Percentiles rank a stretch among this genome's conserved stretches.
Conservation (phyloP, 768 basidiomycete genomes). For the Termitomyces sp. region DNA sequence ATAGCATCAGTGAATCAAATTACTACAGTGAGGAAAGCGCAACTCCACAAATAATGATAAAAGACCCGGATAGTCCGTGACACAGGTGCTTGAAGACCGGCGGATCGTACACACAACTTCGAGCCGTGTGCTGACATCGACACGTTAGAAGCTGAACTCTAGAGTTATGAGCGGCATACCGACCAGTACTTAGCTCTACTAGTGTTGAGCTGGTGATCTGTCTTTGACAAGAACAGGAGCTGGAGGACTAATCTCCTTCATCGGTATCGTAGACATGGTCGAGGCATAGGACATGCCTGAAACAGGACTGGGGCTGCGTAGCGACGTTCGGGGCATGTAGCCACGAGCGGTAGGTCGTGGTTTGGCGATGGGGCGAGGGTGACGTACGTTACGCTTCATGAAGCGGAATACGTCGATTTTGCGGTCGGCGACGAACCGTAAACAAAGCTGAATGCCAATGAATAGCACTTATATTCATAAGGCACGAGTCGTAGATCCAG, state of each 20-base stretch:
- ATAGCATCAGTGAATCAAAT: neutral
- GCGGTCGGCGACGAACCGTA: neutral
- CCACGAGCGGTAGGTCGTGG: neutral
- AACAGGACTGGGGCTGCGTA: neutral
- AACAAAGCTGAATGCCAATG: neutral
- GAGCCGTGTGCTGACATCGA: neutral
- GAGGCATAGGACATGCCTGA: neutral
- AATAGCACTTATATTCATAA: neutral
- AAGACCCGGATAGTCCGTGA: neutral
- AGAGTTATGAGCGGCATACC: neutral
- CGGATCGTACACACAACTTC: neutral
- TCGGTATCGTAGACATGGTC: neutral
- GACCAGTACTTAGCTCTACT: neutral
- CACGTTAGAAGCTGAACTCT: neutral
- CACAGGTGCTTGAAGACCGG: neutral
- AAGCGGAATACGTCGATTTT: neutral
- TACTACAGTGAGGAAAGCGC: neutral
- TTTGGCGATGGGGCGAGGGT: neutral
- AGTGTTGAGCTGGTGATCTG: neutral
- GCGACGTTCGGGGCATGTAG: neutral
- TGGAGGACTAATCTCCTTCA: neutral
- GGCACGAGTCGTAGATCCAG: neutral
- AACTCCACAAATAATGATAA: too few species aligned
- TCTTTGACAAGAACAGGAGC: neutral
- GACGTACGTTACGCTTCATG: neutral